Conservation (phyloP, 176 grass and related monocot genomes). For the Juncus effusus region DNA sequence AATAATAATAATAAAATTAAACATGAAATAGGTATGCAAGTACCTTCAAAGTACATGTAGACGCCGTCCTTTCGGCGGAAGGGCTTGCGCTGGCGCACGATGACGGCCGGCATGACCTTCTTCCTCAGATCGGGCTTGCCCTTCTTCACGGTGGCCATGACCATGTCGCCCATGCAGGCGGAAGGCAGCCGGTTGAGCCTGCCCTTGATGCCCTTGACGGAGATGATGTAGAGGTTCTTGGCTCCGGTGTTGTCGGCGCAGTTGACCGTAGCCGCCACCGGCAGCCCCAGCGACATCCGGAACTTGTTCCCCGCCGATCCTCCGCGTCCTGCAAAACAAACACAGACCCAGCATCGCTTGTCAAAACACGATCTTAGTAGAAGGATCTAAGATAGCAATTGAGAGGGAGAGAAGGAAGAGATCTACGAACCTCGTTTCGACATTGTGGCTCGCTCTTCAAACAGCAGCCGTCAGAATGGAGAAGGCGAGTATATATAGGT, state of each 20-base stretch:
- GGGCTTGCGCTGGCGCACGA: constrained; percentile 86
- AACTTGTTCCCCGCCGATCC: constrained; percentile 86
- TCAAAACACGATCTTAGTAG: too few species aligned
- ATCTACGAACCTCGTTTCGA: too few species aligned
- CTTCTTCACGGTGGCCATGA: constrained; percentile 96
- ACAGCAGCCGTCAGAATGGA: too few species aligned
- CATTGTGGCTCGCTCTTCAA: too few species aligned
- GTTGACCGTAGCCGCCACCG: constrained; percentile 81
- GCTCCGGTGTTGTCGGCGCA: constrained; percentile 77
- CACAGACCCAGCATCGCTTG: too few species aligned
- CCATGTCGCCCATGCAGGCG: constrained; percentile 90
- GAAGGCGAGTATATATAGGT: too few species aligned
- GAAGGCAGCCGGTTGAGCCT: constrained; percentile 75
- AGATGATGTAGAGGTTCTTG: constrained; percentile 85
- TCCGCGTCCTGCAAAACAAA: constrained; percentile 51
- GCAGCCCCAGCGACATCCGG: constrained; percentile 87
- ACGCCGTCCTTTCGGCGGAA: constrained; percentile 96
- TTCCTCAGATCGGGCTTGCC: constrained; percentile 94
- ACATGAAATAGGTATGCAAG: not conserved
- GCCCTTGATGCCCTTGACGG: constrained; percentile 77
- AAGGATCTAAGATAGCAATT: too few species aligned
- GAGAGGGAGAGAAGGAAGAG: too few species aligned
- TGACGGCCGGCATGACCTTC: constrained; percentile 96
- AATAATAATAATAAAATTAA: not conserved
- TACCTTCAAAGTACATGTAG: constrained; percentile 99